Conservation (phyloP, 257 asterid genomes). For the Solanum rostratum region DNA sequence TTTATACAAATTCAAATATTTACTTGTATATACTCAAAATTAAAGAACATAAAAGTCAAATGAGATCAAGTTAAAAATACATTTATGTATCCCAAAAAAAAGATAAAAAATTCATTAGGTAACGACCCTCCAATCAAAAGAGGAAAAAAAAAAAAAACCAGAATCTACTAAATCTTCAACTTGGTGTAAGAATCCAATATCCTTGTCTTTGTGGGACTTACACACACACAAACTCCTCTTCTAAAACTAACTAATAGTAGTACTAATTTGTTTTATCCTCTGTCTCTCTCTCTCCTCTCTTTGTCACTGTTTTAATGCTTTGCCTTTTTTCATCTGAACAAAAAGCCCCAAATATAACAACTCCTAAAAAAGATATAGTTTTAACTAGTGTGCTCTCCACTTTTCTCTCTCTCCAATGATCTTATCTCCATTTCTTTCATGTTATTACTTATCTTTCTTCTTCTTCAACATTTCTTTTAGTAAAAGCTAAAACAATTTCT, state of each 20-base stretch:
- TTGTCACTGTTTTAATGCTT: background rate
- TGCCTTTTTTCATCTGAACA: background rate
- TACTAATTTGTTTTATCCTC: slow-evolving; percentile 7
- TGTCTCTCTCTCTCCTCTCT: slow-evolving; percentile 5
- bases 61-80: too few relatives aligned
- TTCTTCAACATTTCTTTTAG: slow-evolving; percentile 32
- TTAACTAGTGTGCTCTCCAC: slow-evolving; percentile 16
- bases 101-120: too few relatives aligned
- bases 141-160: background rate
- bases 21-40: too few relatives aligned
- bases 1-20: too few relatives aligned
- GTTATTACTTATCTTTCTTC: slow-evolving; percentile 3
- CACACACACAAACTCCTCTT: background rate
- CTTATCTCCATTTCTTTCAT: slow-evolving; percentile 49
- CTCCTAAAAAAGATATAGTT: background rate
- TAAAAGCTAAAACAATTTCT: slow-evolving; percentile 25
- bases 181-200: slow-evolving; percentile 5
- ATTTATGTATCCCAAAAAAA: too few relatives aligned
- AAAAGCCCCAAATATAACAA: slow-evolving; percentile 16
- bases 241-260: background rate
- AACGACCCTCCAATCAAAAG: background rate
- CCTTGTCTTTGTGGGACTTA: slow-evolving; percentile 8
- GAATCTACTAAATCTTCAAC: background rate
- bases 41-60: too few relatives aligned
- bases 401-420: slow-evolving; percentile 26